Evolutionary conservation across 129 eudicot species (phyloP), one percentile per base, ranked within the genome.

Genomic region (Centella asiatica): DNA sequence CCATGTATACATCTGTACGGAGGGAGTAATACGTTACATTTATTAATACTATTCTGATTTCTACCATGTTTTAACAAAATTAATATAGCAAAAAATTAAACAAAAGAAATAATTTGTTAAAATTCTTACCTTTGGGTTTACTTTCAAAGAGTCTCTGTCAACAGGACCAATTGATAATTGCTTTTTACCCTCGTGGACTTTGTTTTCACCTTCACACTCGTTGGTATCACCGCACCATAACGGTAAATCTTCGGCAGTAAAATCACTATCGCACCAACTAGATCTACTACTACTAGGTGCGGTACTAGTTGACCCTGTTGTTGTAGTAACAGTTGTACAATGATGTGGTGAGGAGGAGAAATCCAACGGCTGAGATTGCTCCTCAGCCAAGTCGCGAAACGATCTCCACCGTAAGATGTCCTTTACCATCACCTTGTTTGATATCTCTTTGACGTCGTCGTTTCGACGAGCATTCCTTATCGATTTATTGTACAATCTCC

Each of bases 381-480:
- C 93, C 57, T 62, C 83, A 55, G 17, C 79, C 70, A 80, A 5
- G 66, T 82, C 95, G 10, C 97, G 88, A 31, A 83, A 90, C 37
- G 97, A 90, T 66, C 28, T 86, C 95, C 89, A 90, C 64, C 94
- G 69, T 51, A 90, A 33, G 22, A 90, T 90, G 69, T 90, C 97
- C 77, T 86, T 90, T 20, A 90, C 95, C 44, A 72, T 86, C 29
- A 83, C 83, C 6, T 73, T 75, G 4, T 48, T 59, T 2, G 67
- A 53, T 25, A 37, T 28, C 59, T 44, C 71, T 66, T 39, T 62
- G 29, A 4, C 31, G 49, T 56, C 34, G 4, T 20, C 36, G n/a
- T 49, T 42, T 9, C 5, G 44, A n/a, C 32, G 60, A 17, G 58
- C 55, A 2, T 20, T 14, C 20, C 56, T 44, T n/a, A 13, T 52